A percentile compares a stretch with the other conserved stretches of the same genome.
Conservation (phyloP, 106 monocot species). For the Gastrodia elata region DNA sequence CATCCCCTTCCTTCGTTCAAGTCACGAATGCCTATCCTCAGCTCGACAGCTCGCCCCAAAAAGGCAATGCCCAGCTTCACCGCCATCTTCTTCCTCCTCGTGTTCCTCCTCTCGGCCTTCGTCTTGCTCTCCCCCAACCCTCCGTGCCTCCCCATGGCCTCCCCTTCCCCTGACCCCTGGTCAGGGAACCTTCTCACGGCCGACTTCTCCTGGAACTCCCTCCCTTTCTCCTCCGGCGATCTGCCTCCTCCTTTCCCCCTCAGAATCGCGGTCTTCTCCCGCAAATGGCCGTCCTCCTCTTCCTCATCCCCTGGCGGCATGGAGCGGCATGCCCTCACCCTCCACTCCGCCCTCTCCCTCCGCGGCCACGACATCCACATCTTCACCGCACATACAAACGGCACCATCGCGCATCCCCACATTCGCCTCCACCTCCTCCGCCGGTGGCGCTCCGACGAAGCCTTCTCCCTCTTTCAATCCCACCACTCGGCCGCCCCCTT, state of each 20-base stretch:
- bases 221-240: constrained; percentile 23
- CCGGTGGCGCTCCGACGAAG: constrained; percentile 66
- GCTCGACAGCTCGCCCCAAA: neutral
- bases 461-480: constrained; percentile 50
- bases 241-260: constrained; percentile 32
- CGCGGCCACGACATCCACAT: constrained; percentile 79
- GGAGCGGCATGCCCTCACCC: constrained; percentile 84
- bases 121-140: constrained; percentile 5
- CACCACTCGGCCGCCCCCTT: constrained; percentile 46
- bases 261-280: constrained; percentile 74
- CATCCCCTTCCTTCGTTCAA: neutral
- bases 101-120: constrained; percentile 3
- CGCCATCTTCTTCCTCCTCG: neutral
- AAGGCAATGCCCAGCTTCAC: neutral
- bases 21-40: neutral
- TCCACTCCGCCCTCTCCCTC: constrained; percentile 59
- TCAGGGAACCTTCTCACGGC: constrained; percentile 57
- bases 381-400: constrained; percentile 46
- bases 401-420: neutral
- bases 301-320: constrained; percentile 70
- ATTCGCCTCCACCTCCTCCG: constrained; percentile 52
- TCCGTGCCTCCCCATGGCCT: neutral
- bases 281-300: constrained; percentile 64
- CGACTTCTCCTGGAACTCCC: constrained; percentile 76
- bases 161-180: constrained; percentile 1